phyloP scores from a whole-genome alignment of 2,329 filamentous ascomycete species.

The Drechslera avenae region DNA sequence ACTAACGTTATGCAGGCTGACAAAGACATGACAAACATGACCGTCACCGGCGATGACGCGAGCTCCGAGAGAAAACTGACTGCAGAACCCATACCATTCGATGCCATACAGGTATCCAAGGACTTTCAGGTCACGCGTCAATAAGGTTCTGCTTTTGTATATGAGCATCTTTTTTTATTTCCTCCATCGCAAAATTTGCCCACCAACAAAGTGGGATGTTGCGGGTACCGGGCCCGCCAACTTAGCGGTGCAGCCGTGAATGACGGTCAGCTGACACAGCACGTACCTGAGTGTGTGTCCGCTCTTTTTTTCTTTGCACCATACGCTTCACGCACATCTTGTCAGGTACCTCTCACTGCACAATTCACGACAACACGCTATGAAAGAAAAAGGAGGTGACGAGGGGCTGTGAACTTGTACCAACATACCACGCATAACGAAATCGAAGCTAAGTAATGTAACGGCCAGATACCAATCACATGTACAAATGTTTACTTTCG shows the following conservation, averaged over 20 bases:
- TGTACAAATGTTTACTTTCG: no score
- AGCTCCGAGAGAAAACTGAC: conserved; percentile 30
- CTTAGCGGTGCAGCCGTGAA: no score
- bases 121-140: conserved; percentile 21
- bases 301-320: not conserved
- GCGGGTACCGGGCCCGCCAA: no score
- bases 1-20: conserved; percentile 20
- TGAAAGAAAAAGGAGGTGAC: not conserved
- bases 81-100: conserved; percentile 10
- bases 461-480: no score
- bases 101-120: conserved; percentile 24
- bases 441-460: not conserved
- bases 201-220: no score
- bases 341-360: not conserved
- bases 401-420: not conserved
- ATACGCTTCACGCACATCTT: not conserved
- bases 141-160: not conserved
- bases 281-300: no score
- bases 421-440: not conserved
- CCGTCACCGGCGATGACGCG: conserved; percentile 25
- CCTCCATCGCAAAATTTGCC: no score
- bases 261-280: no score
- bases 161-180: no score
- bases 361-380: not conserved
- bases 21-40: conserved; percentile 21